A percentile compares a stretch with the other conserved stretches of the same genome.
Conservation (phyloP, 1,139 yeast species). For the Scheffersomyces insectosa region DNA sequence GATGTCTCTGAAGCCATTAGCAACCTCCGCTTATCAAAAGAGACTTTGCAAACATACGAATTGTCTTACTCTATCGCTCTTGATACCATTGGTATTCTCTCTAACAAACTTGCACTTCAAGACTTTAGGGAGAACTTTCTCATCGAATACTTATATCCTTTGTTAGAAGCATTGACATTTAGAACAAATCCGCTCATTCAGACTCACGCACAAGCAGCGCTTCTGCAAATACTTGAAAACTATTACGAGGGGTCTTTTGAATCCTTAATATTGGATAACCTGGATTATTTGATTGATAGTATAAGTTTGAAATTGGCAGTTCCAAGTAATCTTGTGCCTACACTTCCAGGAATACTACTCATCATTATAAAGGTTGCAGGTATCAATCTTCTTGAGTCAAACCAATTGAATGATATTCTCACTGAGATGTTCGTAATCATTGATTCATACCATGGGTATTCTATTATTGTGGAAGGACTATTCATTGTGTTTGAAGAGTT, state of each 20-base stretch:
- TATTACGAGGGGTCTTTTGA: slow-evolving; percentile 61
- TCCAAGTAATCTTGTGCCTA: slow-evolving; percentile 64
- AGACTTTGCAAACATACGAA: slow-evolving; percentile 13
- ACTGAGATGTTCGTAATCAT: slow-evolving; percentile 72
- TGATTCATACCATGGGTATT: slow-evolving; percentile 84
- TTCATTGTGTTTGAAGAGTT: slow-evolving; percentile 71
- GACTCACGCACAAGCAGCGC: slow-evolving; percentile 28
- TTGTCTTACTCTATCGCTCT: slow-evolving; percentile 31
- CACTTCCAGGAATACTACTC: slow-evolving; percentile 68
- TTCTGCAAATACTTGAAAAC: slow-evolving; percentile 43
- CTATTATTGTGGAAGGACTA: slow-evolving; percentile 68
- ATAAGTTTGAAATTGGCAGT: slow-evolving; percentile 68
- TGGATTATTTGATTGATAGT: slow-evolving; percentile 80
- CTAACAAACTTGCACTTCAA: slow-evolving; percentile 21
- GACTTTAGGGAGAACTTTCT: slow-evolving; percentile 35
- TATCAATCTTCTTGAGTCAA: slow-evolving; percentile 48
- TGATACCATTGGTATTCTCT: slow-evolving; percentile 29
- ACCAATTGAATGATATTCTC: slow-evolving; percentile 70
- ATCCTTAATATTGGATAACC: slow-evolving; percentile 59
- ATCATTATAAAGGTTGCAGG: slow-evolving; percentile 74
- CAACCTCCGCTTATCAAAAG: neutral
- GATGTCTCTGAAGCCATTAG: slow-evolving; percentile 11
- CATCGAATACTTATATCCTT: slow-evolving; percentile 32
- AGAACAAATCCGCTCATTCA: slow-evolving; percentile 30
- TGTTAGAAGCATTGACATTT: slow-evolving; percentile 37